Evolutionary conservation across 139 green algal genomes (phyloP), one percentile per base, ranked within the genome.

Genomic region (Diplosphaera chodatii): DNA sequence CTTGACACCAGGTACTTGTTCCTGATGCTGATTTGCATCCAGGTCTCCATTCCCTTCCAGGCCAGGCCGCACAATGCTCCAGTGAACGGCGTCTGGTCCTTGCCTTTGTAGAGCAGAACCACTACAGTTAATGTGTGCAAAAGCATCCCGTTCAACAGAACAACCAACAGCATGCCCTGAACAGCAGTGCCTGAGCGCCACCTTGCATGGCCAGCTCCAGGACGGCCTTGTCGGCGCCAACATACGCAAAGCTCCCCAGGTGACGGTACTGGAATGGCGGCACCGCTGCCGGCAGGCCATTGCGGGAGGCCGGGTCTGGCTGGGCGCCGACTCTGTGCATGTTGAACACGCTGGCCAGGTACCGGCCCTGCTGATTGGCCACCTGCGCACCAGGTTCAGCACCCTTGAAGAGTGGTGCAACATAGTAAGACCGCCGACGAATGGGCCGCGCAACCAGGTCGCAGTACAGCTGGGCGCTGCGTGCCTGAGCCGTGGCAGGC

Each of bases 401-500:
- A 29, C 13, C 29, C 4, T 33, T 4, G n/a, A 5, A 67, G 23
- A 20, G 34, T 48, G 6, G 37, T 6, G 6, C 37, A 10, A 48
- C 37, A 48, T 48, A 10, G 10, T 20, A 6, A 20, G 37, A 48
- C 10, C 37, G 37, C 6, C 37, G 10, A 20, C 37, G 10, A 10
- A 20, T 6, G 8, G 10, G 37, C 37, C 37, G 13, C 3, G 25
- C 48, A 59, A 18, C 3, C 16, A 59, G 22, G 48, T n/a, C 48
- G n/a, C n/a, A 27, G 48, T 3, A 21, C 13, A 59, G 3, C 10
- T 25, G 18, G 56, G 27, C 74, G 70, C 8, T 37, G 48, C 27
- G 20, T 5, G 84, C 85, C 83, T 93, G 88, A 3, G 91, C 91
- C 22, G 91, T 96, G 23, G 91, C 88, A 5, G 90, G 90, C 55